Evolutionary conservation across 2,329 filamentous ascomycete genomes (phyloP).

Genomic region (Diaporthe helianthi): DNA sequence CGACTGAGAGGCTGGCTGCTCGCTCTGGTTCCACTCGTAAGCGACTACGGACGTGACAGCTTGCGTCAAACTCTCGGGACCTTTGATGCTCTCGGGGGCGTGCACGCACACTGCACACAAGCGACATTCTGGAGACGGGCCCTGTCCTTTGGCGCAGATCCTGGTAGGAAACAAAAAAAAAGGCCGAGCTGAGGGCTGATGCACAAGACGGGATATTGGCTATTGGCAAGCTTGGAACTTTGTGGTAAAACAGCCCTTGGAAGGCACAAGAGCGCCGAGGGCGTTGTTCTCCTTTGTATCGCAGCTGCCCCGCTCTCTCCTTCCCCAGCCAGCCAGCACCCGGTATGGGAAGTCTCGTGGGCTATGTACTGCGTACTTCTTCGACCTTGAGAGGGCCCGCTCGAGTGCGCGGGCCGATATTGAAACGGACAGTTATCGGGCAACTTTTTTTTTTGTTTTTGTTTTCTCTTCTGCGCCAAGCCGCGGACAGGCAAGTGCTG

Average conservation of each 20-base stretch:
- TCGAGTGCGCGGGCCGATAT: constrained; percentile 19
- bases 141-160: constrained; percentile 22
- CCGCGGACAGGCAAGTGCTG: constrained; percentile 19
- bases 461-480: constrained; percentile 16
- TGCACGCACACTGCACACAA: constrained; percentile 17
- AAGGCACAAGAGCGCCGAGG: constrained; percentile 11
- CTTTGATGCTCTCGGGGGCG: constrained; percentile 8
- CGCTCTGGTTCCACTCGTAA: constrained; percentile 10
- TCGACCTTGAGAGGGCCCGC: constrained; percentile 4
- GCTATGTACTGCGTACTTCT: too few relatives aligned
- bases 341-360: constrained; percentile 20
- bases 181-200: constrained; percentile 16
- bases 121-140: constrained; percentile 18
- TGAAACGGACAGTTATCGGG: not conserved
- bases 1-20: not conserved
- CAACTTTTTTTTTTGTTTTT: constrained; percentile 10
- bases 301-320: constrained; percentile 5
- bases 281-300: constrained; percentile 25
- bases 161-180: constrained; percentile 9
- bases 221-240: constrained; percentile 15
- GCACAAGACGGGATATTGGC: constrained; percentile 17
- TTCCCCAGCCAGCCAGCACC: not conserved
- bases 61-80: constrained; percentile 14
- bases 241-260: constrained; percentile 18
- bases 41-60: constrained; percentile 24